These are phyloP conservation scores for Astraeus odoratus DNA, from an alignment of 768 basidiomycete genomes.

Conservation along the genomic window DNA sequence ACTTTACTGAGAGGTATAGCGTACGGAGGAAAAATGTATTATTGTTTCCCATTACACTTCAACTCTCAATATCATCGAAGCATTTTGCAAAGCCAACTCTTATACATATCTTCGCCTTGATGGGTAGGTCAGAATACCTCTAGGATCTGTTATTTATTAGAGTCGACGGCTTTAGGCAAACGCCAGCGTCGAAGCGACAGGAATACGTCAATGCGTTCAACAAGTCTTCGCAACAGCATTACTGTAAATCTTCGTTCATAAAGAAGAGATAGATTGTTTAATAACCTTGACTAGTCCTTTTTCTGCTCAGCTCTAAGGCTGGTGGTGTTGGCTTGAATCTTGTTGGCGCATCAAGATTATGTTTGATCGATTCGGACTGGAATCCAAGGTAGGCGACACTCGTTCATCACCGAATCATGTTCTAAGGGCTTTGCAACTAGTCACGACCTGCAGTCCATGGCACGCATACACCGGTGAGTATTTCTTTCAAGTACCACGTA, in stretches of 20 bases:
- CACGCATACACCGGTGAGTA: constrained; percentile 83
- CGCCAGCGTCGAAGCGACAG: constrained; percentile 69
- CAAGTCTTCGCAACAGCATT: constrained; percentile 56
- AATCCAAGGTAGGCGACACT: constrained; percentile 62
- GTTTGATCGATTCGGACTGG: constrained; percentile 89
- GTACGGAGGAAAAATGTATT: constrained; percentile 90
- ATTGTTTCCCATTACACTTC: constrained; percentile 96
- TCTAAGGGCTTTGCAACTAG: constrained; percentile 30
- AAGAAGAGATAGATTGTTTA: background rate
- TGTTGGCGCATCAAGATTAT: constrained; percentile 83
- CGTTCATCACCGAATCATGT: background rate
- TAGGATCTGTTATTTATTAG: too few relatives aligned
- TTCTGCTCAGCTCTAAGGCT: constrained; percentile 90
- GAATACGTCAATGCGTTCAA: constrained; percentile 90
- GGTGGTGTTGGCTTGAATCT: constrained; percentile 94
- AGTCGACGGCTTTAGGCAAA: constrained; percentile 64
- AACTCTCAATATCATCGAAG: constrained; percentile 88
- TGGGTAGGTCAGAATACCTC: constrained; percentile 47
- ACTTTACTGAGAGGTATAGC: constrained; percentile 29
- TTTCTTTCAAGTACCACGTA: constrained; percentile 1
- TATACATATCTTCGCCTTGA: constrained; percentile 85
- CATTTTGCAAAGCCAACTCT: constrained; percentile 65
- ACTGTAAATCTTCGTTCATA: constrained; percentile 44
- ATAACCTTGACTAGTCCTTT: constrained; percentile 53
- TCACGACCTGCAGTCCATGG: constrained; percentile 96